Conservation (phyloP, 2,329 filamentous ascomycete genomes). For the Diaporthe vaccinii region DNA sequence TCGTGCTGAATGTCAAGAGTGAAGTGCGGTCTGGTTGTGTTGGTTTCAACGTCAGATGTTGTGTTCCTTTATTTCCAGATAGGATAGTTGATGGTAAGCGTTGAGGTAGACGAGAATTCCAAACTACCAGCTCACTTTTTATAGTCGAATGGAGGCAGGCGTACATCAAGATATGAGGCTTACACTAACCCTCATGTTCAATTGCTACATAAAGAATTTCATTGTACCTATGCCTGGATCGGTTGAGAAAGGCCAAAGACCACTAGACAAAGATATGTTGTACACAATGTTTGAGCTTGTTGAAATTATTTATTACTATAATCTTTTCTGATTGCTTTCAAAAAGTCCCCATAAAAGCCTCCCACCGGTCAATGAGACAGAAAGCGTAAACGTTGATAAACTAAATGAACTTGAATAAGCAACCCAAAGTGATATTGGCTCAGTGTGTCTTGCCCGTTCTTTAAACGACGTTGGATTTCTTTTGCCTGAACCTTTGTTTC, state of each 20-base stretch:
- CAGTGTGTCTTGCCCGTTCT: not conserved
- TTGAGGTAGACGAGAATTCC: not conserved
- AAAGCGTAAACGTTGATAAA: not conserved
- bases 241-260: too few species aligned
- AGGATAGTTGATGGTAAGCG: not conserved
- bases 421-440: too few species aligned
- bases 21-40: not conserved
- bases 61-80: not conserved
- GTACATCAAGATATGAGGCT: not conserved
- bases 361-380: not conserved
- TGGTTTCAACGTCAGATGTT: not conserved
- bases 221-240: not conserved
- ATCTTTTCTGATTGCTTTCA: too few species aligned
- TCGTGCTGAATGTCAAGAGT: not conserved
- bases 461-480: not conserved
- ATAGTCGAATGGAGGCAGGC: not conserved
- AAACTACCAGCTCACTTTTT: not conserved
- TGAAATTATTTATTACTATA: not conserved
- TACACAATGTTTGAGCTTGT: not conserved
- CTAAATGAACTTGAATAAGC: not conserved
- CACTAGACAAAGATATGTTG: not conserved
- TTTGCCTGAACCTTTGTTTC: not conserved
- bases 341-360: not conserved
- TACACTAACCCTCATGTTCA: too few species aligned
- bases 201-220: not conserved